Evolutionary conservation across 1,139 yeast species (phyloP), one percentile per base, ranked within the genome.

Genomic region (Pneumocystis wakefieldiae): DNA sequence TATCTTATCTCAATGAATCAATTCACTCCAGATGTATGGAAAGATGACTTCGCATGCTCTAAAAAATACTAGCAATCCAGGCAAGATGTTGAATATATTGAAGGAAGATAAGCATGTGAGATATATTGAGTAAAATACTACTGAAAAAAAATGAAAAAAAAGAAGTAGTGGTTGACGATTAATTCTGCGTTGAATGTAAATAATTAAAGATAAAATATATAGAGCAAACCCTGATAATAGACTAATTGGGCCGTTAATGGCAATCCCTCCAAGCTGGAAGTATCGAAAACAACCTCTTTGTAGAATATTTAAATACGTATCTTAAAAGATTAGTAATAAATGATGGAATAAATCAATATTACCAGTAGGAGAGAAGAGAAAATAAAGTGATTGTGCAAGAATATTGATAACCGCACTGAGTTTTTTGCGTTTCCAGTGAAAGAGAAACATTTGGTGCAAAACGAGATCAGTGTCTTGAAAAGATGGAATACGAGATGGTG

Each of bases 281-380:
- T 94, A 92, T 67, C 78, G 77, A 79, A 90, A 90, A 74, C 98
- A 92, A 12, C 98, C 99, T 62, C 76, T 77, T 76, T 91, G 97
- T 67, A 92, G 78, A 59, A 87, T 81, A 67, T 76, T 76, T 67
- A 92, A 78, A 64, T 65, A 60, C 17, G 60, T 53, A 59, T 69
- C 67, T 24, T 10, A 19, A 39, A 60, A n/a, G 61, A 48, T 57
- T 28, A 38, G 12, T 59, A 15, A 35, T 10, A 24, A 62, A 19
- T 53, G 15, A 29, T 19, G n/a, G 12, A 6, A 15, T 24, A 7
- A 42, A 12, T 15, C 19, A 15, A 60, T 38, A 15, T 4, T 87
- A 64, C 80, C 81, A 69, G 88, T 88, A 24, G 97, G 97, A 3
- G 97, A 95, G 74, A 94, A 92, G 65, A 92, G 78, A 1, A 94